Evolutionary conservation across 257 asterid species (phyloP), one percentile per base, ranked within the genome.

Genomic region (Asclepias syriaca): DNA sequence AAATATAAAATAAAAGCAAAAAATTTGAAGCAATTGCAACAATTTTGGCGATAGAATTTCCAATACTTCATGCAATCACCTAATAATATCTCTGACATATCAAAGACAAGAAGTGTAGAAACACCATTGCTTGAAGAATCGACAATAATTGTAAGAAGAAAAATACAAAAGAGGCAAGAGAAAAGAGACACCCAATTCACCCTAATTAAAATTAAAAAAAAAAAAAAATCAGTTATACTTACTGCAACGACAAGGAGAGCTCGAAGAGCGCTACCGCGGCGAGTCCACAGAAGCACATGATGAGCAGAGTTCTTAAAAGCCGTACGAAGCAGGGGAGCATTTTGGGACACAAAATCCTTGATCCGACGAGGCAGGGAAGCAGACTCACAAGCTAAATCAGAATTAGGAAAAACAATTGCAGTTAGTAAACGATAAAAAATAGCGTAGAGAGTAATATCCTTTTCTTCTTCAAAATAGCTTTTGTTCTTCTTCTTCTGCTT

Each of bases 241-340:
- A 90, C 97, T 18, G 95, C 88, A 66, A 84, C 78, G 70, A 90
- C 91, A 46, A 92, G 85, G 37, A 92, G 88, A 63, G 96, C 83
- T 34, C 95, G 96, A 43, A 92, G 79, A 11, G 89, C 80, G 75
- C 84, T 73, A 65, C 98, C 98, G 37, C 86, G 86, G 76, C 90
- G 90, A 80, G 91, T 79, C 98, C 98, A 92, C 74, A 48, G 18
- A 68, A 87, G 83, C 61, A 87, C 68, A 72, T 76, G 72, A 19
- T 59, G 82, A 57, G 82, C 93, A 11, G 90, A 77, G 77, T 90
- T 92, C 77, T 57, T 75, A 19, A 88, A 81, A 51, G 97, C 96
- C 75, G 76, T 81, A 51, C 71, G 88, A 78, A 92, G 86, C 84
- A 86, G 88, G 40, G 96, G 95, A 74, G 82, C 32, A 69, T 89